Conservation (phyloP, 2,329 filamentous ascomycete species). For the Fusarium anguioides region DNA sequence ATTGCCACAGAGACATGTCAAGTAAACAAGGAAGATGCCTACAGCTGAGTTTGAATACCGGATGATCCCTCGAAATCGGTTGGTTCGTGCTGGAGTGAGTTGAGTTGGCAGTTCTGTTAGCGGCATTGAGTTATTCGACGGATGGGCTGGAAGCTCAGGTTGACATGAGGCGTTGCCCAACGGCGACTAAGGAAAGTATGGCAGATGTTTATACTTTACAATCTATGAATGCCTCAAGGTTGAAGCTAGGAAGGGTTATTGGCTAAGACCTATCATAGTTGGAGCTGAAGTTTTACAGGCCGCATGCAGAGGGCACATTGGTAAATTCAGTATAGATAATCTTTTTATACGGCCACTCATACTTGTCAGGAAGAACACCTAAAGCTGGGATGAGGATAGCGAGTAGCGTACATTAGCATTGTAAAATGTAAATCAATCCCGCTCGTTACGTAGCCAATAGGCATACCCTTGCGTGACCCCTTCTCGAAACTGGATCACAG, state of each 20-base stretch:
- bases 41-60: slow-evolving; percentile 5
- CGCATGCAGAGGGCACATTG: slow-evolving; percentile 14
- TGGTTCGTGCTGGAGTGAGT: not conserved
- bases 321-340: slow-evolving; percentile 6
- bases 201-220: slow-evolving; percentile 14
- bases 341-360: slow-evolving; percentile 6
- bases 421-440: slow-evolving; percentile 23
- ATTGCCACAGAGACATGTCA: slow-evolving; percentile 12
- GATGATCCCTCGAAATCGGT: not conserved
- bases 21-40: slow-evolving; percentile 17
- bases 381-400: slow-evolving; percentile 24
- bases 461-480: slow-evolving; percentile 18
- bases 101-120: slow-evolving; percentile 1
- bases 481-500: slow-evolving; percentile 32
- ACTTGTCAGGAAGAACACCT: not conserved
- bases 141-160: slow-evolving; percentile 35
- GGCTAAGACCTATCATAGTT: slow-evolving; percentile 24
- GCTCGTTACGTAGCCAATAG: slow-evolving; percentile 28
- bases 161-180: slow-evolving; percentile 18
- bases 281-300: slow-evolving; percentile 3
- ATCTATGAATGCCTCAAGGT: slow-evolving; percentile 14
- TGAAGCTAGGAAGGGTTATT: not conserved
- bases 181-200: slow-evolving; percentile 23
- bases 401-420: slow-evolving; percentile 24
- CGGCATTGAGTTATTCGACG: slow-evolving; percentile 15